phyloP scores from a whole-genome alignment of 2,329 filamentous ascomycete genomes.

The Aspergillus arachidicola region DNA sequence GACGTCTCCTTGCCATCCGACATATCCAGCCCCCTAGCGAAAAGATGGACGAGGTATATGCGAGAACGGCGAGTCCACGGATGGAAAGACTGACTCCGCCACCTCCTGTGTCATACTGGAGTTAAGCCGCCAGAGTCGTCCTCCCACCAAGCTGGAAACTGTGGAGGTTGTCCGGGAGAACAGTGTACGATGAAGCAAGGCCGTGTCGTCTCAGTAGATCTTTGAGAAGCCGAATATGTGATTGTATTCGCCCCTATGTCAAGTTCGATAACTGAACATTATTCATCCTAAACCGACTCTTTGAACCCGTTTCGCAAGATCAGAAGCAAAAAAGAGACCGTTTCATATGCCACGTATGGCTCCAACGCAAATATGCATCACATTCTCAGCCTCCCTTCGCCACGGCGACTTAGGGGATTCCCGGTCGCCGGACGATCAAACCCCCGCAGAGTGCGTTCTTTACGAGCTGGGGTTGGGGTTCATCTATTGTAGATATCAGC shows the following conservation, averaged over 20 bases:
- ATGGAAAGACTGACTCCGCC: neutral
- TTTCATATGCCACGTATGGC: constrained; percentile 7
- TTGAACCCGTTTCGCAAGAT: constrained; percentile 1
- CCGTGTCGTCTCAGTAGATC: neutral
- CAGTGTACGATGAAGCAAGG: neutral
- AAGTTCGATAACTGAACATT: constrained; percentile 10
- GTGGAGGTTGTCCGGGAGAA: neutral
- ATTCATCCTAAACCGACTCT: constrained; percentile 8
- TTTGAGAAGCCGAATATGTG: constrained; percentile 11
- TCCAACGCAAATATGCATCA: constrained; percentile 9
- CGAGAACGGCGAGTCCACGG: neutral
- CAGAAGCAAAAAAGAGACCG: constrained; percentile 7
- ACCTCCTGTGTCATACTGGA: neutral
- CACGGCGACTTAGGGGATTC: constrained; percentile 7
- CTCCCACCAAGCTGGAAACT: neutral
- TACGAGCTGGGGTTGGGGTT: constrained; percentile 82
- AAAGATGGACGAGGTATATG: neutral
- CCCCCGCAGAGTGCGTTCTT: constrained; percentile 25
- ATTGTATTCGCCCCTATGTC: constrained; percentile 13
- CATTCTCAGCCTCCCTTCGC: constrained; percentile 7
- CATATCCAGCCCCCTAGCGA: neutral
- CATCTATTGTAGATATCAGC: constrained; percentile 58
- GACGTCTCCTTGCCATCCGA: neutral
- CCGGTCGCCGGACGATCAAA: constrained; percentile 1
- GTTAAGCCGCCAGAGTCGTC: neutral